Percentiles rank a stretch among this genome's conserved stretches.
phyloP scores from a whole-genome alignment of 768 basidiomycete genomes.

The Naematelia aurantialba region DNA sequence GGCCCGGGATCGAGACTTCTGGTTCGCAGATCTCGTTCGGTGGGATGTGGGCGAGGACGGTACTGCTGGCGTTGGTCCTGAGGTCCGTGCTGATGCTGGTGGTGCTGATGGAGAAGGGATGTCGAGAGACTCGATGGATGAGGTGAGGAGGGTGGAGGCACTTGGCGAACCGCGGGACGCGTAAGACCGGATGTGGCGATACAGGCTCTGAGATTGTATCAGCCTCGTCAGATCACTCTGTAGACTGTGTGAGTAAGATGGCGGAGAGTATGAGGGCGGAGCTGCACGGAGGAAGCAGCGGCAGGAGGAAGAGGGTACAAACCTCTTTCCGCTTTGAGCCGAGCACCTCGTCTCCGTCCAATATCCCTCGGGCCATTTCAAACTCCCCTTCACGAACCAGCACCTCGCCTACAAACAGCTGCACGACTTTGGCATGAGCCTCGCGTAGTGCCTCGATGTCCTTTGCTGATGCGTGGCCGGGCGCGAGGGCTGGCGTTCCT shows the following conservation, averaged over 20 bases:
- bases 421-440: slow-evolving; percentile 40
- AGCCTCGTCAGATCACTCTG: background rate
- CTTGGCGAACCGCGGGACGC: background rate
- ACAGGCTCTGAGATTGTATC: background rate
- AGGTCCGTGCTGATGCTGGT: background rate
- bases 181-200: background rate
- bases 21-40: no score
- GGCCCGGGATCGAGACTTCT: background rate
- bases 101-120: background rate
- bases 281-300: background rate
- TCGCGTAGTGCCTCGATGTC: slow-evolving; percentile 30
- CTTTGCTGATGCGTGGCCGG: slow-evolving; percentile 11
- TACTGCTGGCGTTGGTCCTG: background rate
- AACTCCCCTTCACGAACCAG: slow-evolving; percentile 38
- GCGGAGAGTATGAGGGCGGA: background rate
- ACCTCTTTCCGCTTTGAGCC: slow-evolving; percentile 43
- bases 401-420: slow-evolving; percentile 42
- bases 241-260: background rate
- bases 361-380: slow-evolving; percentile 43
- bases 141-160: background rate
- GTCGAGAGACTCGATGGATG: background rate
- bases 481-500: no score
- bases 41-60: no score
- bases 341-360: slow-evolving; percentile 40
- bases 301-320: slow-evolving; percentile 7